phyloP scores from a whole-genome alignment of 2,329 filamentous ascomycete genomes.

The Claviceps monticola region DNA sequence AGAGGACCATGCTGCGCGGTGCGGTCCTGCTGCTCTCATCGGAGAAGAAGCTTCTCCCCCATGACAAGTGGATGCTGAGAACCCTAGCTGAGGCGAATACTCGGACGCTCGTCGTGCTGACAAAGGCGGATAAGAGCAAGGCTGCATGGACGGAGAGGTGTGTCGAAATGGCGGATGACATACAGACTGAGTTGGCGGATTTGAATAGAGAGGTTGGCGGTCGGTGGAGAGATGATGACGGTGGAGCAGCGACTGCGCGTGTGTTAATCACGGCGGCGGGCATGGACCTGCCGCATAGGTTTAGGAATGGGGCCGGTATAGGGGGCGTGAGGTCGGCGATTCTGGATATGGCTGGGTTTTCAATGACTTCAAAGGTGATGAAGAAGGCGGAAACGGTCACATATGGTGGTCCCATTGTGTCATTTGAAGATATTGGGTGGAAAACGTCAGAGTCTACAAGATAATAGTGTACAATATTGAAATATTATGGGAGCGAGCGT shows the following conservation, averaged over 20 bases:
- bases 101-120: slow-evolving; percentile 36
- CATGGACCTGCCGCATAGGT: slow-evolving; percentile 17
- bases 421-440: slow-evolving; percentile 26
- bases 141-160: slow-evolving; percentile 17
- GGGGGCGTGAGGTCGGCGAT: slow-evolving; percentile 26
- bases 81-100: slow-evolving; percentile 31
- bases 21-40: slow-evolving; percentile 40
- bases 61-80: slow-evolving; percentile 33
- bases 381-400: slow-evolving; percentile 22
- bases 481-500: no score
- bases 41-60: slow-evolving; percentile 34
- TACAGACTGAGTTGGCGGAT: slow-evolving; percentile 15
- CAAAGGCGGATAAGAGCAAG: slow-evolving; percentile 39
- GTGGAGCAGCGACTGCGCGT: slow-evolving; percentile 15
- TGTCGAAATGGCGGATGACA: slow-evolving; percentile 11
- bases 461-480: no score
- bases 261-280: slow-evolving; percentile 25
- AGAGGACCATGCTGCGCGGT: slow-evolving; percentile 33
- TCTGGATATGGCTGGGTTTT: slow-evolving; percentile 26
- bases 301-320: slow-evolving; percentile 24
- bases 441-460: slow-evolving; percentile 7
- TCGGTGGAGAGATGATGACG: slow-evolving; percentile 14
- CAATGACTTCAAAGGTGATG: slow-evolving; percentile 16
- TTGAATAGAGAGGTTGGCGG: slow-evolving; percentile 11
- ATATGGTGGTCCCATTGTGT: slow-evolving; percentile 23